Evolutionary conservation across 345 rosid genomes (phyloP).

Genomic region (Pugionium cornutum): DNA sequence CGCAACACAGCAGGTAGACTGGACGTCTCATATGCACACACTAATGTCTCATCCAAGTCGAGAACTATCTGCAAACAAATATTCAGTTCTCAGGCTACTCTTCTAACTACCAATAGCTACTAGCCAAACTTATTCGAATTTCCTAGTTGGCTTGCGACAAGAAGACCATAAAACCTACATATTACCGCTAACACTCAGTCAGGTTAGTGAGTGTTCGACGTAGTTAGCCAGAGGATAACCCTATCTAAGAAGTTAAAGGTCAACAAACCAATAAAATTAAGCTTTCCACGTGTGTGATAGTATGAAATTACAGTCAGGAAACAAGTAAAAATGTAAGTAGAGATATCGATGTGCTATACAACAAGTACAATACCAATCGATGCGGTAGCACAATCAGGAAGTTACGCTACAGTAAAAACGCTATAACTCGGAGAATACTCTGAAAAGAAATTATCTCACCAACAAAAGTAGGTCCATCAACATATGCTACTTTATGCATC

Average conservation of each 20-base stretch:
- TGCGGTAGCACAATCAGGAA: not conserved
- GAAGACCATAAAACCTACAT: not conserved
- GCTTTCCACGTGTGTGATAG: not conserved
- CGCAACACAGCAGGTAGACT: slow-evolving; percentile 68
- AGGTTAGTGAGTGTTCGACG: not conserved
- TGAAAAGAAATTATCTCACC: too few species aligned
- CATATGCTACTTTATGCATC: too few species aligned
- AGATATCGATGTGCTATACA: not conserved
- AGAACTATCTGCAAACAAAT: slow-evolving; percentile 76
- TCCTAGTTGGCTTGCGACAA: not conserved
- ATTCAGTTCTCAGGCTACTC: slow-evolving; percentile 20
- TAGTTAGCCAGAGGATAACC: not conserved
- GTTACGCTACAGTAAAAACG: too few species aligned
- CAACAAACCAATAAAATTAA: not conserved
- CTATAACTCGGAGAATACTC: too few species aligned
- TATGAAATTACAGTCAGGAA: not conserved
- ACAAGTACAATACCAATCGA: not conserved
- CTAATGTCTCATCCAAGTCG: slow-evolving; percentile 95
- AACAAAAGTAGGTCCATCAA: too few species aligned
- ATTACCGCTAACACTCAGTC: slow-evolving; percentile 6
- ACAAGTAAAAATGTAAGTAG: not conserved
- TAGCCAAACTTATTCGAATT: not conserved
- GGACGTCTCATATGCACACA: slow-evolving; percentile 88
- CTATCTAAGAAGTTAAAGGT: slow-evolving; percentile 10
- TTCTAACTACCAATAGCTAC: slow-evolving; percentile 6